Base-by-base conservation (phyloP, 306 rosid species). In the Prunus fruticosa region DNA sequence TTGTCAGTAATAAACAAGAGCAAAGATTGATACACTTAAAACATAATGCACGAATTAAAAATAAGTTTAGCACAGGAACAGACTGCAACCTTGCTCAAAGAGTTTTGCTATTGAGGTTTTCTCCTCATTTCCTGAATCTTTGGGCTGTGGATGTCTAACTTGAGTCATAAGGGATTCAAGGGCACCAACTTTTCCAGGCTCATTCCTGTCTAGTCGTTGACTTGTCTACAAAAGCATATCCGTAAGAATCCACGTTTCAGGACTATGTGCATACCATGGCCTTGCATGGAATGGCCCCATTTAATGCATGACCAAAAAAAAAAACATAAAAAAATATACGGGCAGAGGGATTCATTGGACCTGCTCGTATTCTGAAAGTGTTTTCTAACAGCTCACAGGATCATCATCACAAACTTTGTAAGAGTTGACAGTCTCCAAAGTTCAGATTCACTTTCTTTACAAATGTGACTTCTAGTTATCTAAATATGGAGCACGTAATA, bases 51-150 rank as follows among this genome's bases (percentile, higher is more conserved):
- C 53, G 38, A 79, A 72, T 79, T 69, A 69, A 72, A 71, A 66
- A 76, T 57, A 64, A 38, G 70, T 54, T 38, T 47, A 67, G 68
- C 61, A 60, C 66, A 76, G 19, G 72, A 75, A 60, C 57, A 64
- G 72, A 64, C 56, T 78, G 69, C 67, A 71, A 96, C 99, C 99
- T 96, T 96, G 99, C 74, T 96, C 99, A 75, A 96, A 96, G 83
- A 96, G 97, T 85, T 96, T 92, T 73, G 98, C 97, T 58, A 96
- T 85, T 38, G 99, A 92, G 80, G 98, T 87, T 84, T 89, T 96
- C 71, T 88, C 97, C 78, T 90, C 97, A 41, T 87, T 89, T 81
- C 88, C 97, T 32, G 90, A 85, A 43, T 88, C 89, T 77, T 82
- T 79, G 19, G 34, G 87, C 77, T 82, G 96, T 45, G 91, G 87